A percentile compares a stretch with the other conserved stretches of the same genome.
phyloP scores from a whole-genome alignment of 2,329 filamentous ascomycete genomes.

The Fusarium algeriense region DNA sequence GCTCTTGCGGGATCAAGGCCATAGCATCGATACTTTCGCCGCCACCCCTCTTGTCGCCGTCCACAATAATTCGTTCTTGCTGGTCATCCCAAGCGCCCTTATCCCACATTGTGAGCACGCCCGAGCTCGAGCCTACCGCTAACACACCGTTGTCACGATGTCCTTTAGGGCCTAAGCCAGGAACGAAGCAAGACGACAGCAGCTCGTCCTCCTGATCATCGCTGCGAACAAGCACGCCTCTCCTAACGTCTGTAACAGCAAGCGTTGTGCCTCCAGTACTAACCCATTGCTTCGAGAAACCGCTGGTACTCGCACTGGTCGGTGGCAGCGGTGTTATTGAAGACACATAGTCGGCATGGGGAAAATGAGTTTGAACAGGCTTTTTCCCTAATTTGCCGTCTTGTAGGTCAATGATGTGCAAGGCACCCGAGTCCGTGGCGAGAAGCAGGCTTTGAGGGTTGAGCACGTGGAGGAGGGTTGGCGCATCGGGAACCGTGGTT shows the following conservation, averaged over 20 bases:
- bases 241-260: conserved; percentile 87
- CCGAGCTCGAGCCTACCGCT: conserved; percentile 80
- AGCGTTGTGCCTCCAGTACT: conserved; percentile 93
- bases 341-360: conserved; percentile 93
- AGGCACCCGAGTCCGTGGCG: conserved; percentile 87
- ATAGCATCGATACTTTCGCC: conserved; percentile 88
- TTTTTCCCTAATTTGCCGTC: conserved; percentile 68
- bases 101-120: conserved; percentile 93
- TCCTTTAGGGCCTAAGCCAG: conserved; percentile 77
- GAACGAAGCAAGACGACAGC: conserved; percentile 82
- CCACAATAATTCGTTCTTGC: conserved; percentile 86
- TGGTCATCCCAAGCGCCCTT: conserved; percentile 95
- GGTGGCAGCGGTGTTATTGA: conserved; percentile 87
- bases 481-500: conserved; percentile 72
- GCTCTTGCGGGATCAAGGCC: conserved; percentile 75
- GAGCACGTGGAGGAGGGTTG: conserved; percentile 83
- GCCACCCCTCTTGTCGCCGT: conserved; percentile 65
- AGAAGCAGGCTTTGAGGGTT: conserved; percentile 90
- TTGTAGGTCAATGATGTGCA: conserved; percentile 90
- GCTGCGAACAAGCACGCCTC: conserved; percentile 87
- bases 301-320: conserved; percentile 83
- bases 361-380: conserved; percentile 83
- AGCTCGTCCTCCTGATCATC: conserved; percentile 97
- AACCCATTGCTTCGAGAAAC: conserved; percentile 94
- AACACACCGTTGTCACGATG: conserved; percentile 78